Evolutionary conservation across 2,329 filamentous ascomycete species (phyloP).

Genomic region (Monosporascus sp.): DNA sequence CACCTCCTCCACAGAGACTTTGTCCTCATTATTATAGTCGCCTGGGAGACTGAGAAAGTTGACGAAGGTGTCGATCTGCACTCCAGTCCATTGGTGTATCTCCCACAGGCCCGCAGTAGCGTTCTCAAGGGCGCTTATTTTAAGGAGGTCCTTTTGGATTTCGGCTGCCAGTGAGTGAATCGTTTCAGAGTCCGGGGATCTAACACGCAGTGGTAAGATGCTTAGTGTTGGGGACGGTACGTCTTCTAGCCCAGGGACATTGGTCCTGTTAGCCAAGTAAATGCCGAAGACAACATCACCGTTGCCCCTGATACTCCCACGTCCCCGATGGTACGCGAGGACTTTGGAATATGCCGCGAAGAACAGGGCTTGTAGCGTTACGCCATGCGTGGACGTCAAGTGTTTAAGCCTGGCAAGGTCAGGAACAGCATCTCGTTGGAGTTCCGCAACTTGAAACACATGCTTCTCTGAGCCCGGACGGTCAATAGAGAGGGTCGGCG

Average conservation of each 20-base stretch:
- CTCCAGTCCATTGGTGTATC: constrained; percentile 68
- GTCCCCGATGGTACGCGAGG: constrained; percentile 16
- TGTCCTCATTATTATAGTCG: background rate
- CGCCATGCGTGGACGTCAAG: constrained; percentile 35
- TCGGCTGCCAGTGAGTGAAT: constrained; percentile 48
- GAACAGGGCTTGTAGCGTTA: constrained; percentile 70
- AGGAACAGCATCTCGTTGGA: constrained; percentile 12
- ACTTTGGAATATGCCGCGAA: constrained; percentile 63
- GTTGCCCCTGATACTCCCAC: constrained; percentile 2
- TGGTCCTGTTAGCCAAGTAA: constrained; percentile 74
- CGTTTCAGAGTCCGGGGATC: constrained; percentile 17
- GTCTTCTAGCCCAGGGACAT: constrained; percentile 42
- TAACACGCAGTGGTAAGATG: constrained; percentile 66
- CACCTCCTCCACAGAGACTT: background rate
- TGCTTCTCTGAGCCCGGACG: background rate
- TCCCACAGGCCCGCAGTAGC: constrained; percentile 62
- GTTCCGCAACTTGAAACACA: constrained; percentile 7
- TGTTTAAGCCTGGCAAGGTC: constrained; percentile 12
- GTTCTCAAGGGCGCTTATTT: constrained; percentile 52
- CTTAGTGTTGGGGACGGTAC: constrained; percentile 67
- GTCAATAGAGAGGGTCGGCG: background rate
- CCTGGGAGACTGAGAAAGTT: constrained; percentile 66
- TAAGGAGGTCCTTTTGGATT: constrained; percentile 64
- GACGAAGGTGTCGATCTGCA: constrained; percentile 66
- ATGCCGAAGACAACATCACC: constrained; percentile 63